These are phyloP conservation scores for Colletotrichum cuscutae DNA, from an alignment of 2,329 filamentous ascomycete genomes.

Conservation along the genomic window DNA sequence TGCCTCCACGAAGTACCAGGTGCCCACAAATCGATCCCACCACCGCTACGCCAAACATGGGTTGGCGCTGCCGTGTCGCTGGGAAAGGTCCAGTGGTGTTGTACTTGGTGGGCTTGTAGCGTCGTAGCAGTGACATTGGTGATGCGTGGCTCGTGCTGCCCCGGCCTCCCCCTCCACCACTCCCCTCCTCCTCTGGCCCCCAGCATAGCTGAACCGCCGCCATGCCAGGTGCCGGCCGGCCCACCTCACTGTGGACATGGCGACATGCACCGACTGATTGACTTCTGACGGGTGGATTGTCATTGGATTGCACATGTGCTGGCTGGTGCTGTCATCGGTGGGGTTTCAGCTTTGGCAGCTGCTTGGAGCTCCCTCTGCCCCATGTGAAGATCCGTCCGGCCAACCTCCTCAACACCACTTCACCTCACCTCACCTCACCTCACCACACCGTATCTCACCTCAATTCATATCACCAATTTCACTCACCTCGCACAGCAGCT, in stretches of 20 bases:
- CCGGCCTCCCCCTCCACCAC: not conserved
- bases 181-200: not conserved
- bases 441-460: not conserved
- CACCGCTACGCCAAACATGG: conserved; percentile 23
- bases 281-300: not conserved
- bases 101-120: too few relatives aligned
- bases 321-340: conserved; percentile 27
- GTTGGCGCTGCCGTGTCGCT: conserved; percentile 8
- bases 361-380: conserved; percentile 19
- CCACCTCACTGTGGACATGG: not conserved
- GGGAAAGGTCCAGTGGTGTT: not conserved
- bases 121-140: not conserved
- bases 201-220: not conserved
- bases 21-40: conserved; percentile 1
- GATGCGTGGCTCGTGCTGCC: conserved; percentile 9
- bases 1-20: not conserved
- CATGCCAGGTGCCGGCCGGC: conserved; percentile 22
- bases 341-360: conserved; percentile 28
- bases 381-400: conserved; percentile 31
- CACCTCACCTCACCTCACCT: conserved; percentile 8
- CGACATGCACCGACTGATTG: too few relatives aligned
- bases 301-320: not conserved
- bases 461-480: not conserved
- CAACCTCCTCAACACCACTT: conserved; percentile 17
- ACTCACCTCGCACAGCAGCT: not conserved